Conservation (phyloP, 768 basidiomycete genomes). For the Floccularia luteovirens region DNA sequence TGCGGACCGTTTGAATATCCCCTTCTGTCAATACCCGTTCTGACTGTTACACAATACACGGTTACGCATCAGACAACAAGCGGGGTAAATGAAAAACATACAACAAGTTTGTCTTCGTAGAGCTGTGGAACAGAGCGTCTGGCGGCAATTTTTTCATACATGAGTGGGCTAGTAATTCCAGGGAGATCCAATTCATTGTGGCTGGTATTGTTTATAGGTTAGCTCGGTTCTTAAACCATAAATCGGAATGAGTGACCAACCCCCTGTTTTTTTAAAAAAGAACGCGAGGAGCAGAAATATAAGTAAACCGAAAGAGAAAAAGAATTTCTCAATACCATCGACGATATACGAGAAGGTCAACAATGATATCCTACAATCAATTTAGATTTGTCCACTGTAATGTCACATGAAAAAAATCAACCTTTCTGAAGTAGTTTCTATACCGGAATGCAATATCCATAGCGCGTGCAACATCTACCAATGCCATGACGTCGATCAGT, state of each 20-base stretch:
- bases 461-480: conserved; percentile 71
- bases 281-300: too few species aligned
- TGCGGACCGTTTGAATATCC: conserved; percentile 43
- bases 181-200: conserved; percentile 90
- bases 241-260: too few species aligned
- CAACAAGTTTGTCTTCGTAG: conserved; percentile 75
- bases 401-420: conserved; percentile 8
- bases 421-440: conserved; percentile 79
- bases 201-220: conserved; percentile 23
- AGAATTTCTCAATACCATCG: conserved; percentile 46
- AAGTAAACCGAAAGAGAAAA: neutral
- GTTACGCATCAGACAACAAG: neutral
- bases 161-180: conserved; percentile 79
- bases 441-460: conserved; percentile 88
- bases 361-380: conserved; percentile 59
- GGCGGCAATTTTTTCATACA: conserved; percentile 84
- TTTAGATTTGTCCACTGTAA: neutral
- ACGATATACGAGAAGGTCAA: conserved; percentile 86
- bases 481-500: too few species aligned
- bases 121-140: conserved; percentile 72
- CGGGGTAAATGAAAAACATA: conserved; percentile 15
- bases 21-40: conserved; percentile 46
- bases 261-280: too few species aligned
- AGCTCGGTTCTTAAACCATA: too few species aligned
- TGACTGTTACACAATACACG: conserved; percentile 22